Evolutionary conservation across 2,329 filamentous ascomycete genomes (phyloP).

Genomic region (Fusarium graminum): DNA sequence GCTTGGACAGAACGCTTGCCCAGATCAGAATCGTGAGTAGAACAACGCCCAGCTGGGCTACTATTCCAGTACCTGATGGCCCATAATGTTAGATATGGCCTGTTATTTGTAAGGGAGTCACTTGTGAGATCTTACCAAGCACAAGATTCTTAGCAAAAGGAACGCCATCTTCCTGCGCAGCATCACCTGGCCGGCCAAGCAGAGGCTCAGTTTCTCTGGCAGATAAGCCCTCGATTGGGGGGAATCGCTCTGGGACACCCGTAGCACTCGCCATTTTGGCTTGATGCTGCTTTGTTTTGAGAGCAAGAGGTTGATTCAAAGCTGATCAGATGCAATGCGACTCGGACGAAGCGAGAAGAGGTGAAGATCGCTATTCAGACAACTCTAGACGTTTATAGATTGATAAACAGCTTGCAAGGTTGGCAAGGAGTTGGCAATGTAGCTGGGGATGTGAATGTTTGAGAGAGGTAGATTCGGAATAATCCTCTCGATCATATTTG

Average conservation of each 20-base stretch:
- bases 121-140: constrained; percentile 68
- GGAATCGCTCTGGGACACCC: constrained; percentile 69
- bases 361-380: neutral
- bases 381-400: constrained; percentile 4
- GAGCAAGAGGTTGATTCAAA: neutral
- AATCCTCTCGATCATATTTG: constrained; percentile 17
- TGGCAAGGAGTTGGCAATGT: neutral
- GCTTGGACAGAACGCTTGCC: constrained; percentile 78
- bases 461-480: constrained; percentile 14
- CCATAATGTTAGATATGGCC: constrained; percentile 11
- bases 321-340: constrained; percentile 3
- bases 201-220: constrained; percentile 59
- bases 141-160: constrained; percentile 78
- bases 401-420: neutral
- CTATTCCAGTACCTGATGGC: constrained; percentile 78
- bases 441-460: neutral
- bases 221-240: constrained; percentile 47
- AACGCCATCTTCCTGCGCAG: constrained; percentile 73
- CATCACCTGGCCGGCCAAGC: constrained; percentile 74
- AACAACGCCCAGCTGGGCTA: constrained; percentile 83
- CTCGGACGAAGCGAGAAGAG: neutral
- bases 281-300: constrained; percentile 1
- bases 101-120: neutral
- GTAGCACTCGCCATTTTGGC: constrained; percentile 75
- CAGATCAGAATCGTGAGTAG: constrained; percentile 83